Evolutionary conservation across 2,329 filamentous ascomycete genomes (phyloP).

Genomic region (Colletotrichum somersetense): DNA sequence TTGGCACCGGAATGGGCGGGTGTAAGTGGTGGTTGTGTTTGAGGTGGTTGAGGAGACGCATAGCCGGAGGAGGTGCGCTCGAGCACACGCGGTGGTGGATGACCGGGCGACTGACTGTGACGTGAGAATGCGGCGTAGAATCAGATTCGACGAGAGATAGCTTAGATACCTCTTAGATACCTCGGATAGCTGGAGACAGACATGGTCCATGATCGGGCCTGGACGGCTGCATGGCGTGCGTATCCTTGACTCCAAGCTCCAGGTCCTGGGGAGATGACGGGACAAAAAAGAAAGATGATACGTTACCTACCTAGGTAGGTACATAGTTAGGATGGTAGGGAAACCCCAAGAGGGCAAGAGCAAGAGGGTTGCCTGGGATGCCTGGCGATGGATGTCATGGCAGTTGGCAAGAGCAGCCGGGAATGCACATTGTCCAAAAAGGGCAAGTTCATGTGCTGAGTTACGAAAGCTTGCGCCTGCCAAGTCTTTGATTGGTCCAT

Average conservation of each 20-base stretch:
- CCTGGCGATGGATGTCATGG: conserved; percentile 12
- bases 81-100: background rate
- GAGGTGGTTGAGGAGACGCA: background rate
- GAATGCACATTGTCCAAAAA: conserved; percentile 28
- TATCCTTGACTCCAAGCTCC: conserved; percentile 24
- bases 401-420: background rate
- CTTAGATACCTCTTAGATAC: no score
- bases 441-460: conserved; percentile 31
- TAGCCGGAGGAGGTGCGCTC: conserved; percentile 1
- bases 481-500: conserved; percentile 26
- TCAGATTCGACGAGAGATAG: background rate
- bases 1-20: conserved; percentile 16
- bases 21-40: background rate
- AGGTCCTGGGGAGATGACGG: conserved; percentile 31
- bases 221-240: conserved; percentile 2
- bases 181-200: background rate
- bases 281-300: background rate
- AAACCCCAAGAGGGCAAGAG: background rate
- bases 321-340: background rate
- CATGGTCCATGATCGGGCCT: conserved; percentile 4
- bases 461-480: conserved; percentile 35
- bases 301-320: no score
- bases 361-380: conserved; percentile 35
- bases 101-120: background rate
- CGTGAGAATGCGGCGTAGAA: background rate